Evolutionary conservation across 228 moss, liverwort and hornwort genomes (phyloP).

Genomic region (Sphagnum magellanicum): DNA sequence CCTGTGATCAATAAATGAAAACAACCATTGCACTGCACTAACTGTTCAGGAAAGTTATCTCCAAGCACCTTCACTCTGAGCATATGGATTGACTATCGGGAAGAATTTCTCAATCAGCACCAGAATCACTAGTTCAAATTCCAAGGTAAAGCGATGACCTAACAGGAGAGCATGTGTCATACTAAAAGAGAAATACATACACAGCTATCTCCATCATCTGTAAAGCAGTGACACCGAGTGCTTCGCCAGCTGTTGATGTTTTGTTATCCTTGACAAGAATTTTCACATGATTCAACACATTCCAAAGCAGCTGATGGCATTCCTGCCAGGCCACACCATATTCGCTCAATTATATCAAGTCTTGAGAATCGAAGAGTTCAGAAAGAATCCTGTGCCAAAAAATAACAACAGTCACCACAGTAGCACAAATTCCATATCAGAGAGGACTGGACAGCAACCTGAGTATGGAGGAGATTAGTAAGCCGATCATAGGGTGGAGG

Average conservation of each 20-base stretch:
- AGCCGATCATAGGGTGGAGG: conserved; percentile 42
- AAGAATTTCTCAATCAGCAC: too few relatives aligned
- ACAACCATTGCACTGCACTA: background rate
- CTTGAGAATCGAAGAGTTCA: background rate
- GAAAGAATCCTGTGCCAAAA: too few relatives aligned
- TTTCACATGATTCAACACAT: conserved; percentile 42
- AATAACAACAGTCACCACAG: too few relatives aligned
- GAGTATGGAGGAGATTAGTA: conserved; percentile 49
- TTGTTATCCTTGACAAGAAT: conserved; percentile 21
- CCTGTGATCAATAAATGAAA: background rate
- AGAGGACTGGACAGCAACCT: conserved; percentile 14
- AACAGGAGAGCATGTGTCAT: background rate
- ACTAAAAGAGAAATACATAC: background rate
- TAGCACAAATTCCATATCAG: too few relatives aligned
- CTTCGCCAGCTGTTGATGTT: conserved; percentile 47
- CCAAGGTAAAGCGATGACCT: background rate
- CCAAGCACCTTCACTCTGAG: too few relatives aligned
- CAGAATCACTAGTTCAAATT: background rate
- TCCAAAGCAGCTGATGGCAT: conserved; percentile 48
- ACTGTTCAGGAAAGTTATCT: background rate
- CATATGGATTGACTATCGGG: too few relatives aligned
- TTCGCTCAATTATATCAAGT: too few relatives aligned
- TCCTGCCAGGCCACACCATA: conserved; percentile 12
- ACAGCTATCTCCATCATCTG: conserved; percentile 56
- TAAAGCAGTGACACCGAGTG: conserved; percentile 53